phyloP scores from a whole-genome alignment of 768 basidiomycete species.

The Suillus alpinus region DNA sequence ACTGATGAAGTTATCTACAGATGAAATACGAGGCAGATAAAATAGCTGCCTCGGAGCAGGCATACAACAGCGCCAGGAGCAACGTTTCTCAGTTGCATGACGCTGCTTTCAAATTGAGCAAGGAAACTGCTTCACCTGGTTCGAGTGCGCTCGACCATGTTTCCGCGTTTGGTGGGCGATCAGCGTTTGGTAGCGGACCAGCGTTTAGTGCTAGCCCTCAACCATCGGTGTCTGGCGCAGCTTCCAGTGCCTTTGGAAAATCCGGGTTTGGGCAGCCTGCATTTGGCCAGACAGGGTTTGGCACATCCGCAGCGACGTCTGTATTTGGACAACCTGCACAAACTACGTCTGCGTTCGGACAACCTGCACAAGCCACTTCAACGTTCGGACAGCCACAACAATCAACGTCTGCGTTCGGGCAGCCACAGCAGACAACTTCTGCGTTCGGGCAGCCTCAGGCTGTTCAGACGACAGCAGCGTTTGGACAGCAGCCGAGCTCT shows the following conservation, averaged over 20 bases:
- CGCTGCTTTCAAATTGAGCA: conserved; percentile 47
- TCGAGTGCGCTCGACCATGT: conserved; percentile 10
- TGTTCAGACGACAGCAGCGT: conserved; percentile 31
- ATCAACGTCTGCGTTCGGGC: conserved; percentile 27
- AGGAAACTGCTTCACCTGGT: conserved; percentile 13
- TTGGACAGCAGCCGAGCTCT: conserved; percentile 23
- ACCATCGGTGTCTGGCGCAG: conserved; percentile 32
- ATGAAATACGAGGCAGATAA: conserved; percentile 57
- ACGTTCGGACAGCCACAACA: conserved; percentile 38
- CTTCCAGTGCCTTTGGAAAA: conserved; percentile 22
- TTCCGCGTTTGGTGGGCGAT: conserved; percentile 20
- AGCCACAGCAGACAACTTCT: conserved; percentile 25
- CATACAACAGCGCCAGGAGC: conserved; percentile 43
- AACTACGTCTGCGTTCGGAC: conserved; percentile 34
- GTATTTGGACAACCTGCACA: conserved; percentile 29
- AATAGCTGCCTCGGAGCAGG: conserved; percentile 51
- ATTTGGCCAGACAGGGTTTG: conserved; percentile 38
- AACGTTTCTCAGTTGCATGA: conserved; percentile 52
- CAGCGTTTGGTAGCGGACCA: conserved; percentile 29
- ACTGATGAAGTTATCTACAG: conserved; percentile 25
- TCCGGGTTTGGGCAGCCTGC: conserved; percentile 35
- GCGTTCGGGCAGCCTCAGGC: conserved; percentile 27
- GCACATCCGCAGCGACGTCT: conserved; percentile 13
- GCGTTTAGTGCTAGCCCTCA: conserved; percentile 36
- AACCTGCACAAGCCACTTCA: conserved; percentile 30